Conservation (phyloP, 139 green algal genomes). For the Closterium sp. region DNA sequence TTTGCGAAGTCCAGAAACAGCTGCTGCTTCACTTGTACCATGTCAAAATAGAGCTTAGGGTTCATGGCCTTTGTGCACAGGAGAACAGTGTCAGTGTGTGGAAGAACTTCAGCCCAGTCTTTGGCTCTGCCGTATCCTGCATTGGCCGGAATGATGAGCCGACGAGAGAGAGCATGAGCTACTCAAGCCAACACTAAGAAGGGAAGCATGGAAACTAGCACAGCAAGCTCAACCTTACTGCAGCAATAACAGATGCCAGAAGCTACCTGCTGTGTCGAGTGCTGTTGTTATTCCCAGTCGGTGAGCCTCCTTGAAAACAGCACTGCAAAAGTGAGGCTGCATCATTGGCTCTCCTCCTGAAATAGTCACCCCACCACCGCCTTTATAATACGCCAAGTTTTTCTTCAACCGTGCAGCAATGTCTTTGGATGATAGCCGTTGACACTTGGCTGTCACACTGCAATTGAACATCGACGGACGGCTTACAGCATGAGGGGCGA, state of each 20-base stretch:
- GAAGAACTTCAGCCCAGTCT: slow-evolving; percentile 19
- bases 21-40: slow-evolving; percentile 17
- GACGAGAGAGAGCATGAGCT: no score
- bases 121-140: slow-evolving; percentile 7
- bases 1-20: slow-evolving; percentile 2
- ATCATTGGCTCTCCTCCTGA: slow-evolving; percentile 22
- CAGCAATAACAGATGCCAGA: neutral
- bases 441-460: neutral
- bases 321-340: slow-evolving; percentile 14
- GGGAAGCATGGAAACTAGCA: neutral
- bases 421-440: slow-evolving; percentile 16
- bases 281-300: slow-evolving; percentile 10
- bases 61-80: slow-evolving; percentile 14
- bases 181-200: neutral
- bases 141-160: no score
- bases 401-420: slow-evolving; percentile 14
- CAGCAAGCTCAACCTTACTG: neutral
- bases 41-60: slow-evolving; percentile 2
- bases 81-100: slow-evolving; percentile 18
- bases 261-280: slow-evolving; percentile 22
- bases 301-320: slow-evolving; percentile 17
- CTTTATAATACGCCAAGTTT: slow-evolving; percentile 7
- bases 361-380: slow-evolving; percentile 18
- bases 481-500: neutral
- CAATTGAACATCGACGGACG: neutral